Evolutionary conservation across 2,329 filamentous ascomycete genomes (phyloP).

Genomic region (Talaromyces verruculosus): DNA sequence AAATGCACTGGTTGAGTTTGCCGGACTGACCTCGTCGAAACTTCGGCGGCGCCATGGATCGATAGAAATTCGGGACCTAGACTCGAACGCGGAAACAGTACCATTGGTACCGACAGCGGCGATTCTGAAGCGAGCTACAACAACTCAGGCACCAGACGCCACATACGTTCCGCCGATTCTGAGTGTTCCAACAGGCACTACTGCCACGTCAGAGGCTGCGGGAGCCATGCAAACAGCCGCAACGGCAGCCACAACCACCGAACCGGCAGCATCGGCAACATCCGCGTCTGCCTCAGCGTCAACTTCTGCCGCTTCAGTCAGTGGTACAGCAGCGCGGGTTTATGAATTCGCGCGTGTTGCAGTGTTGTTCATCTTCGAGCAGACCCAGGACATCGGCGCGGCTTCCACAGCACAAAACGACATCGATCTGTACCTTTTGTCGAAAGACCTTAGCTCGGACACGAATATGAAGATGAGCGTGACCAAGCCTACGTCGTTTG

Average conservation of each 20-base stretch:
- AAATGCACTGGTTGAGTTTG: constrained; percentile 85
- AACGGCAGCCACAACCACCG: not conserved
- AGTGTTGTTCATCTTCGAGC: constrained; percentile 45
- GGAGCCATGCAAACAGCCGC: not conserved
- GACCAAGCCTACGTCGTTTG: constrained; percentile 29
- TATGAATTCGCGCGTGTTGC: constrained; percentile 40
- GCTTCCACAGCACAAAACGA: constrained; percentile 32
- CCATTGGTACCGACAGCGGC: not conserved
- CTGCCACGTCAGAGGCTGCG: not conserved
- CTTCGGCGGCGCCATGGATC: constrained; percentile 27
- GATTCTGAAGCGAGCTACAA: not conserved
- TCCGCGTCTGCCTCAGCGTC: constrained; percentile 24
- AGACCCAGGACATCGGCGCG: constrained; percentile 33
- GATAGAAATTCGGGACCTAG: not conserved
- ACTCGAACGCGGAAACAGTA: not conserved
- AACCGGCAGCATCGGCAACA: not conserved
- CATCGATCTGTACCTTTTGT: constrained; percentile 36
- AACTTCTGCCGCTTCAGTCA: constrained; percentile 15
- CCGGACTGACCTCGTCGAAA: constrained; percentile 49
- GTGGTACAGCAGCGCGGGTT: constrained; percentile 24
- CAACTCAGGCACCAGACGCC: not conserved
- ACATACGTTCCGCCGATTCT: constrained; percentile 17
- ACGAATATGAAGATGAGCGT: constrained; percentile 29
- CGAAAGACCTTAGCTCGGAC: constrained; percentile 25
- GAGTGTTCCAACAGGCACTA: constrained; percentile 11